Evolutionary conservation across 192 early-diverging fungal genomes (phyloP).

Genomic region (Coemansia sp.): DNA sequence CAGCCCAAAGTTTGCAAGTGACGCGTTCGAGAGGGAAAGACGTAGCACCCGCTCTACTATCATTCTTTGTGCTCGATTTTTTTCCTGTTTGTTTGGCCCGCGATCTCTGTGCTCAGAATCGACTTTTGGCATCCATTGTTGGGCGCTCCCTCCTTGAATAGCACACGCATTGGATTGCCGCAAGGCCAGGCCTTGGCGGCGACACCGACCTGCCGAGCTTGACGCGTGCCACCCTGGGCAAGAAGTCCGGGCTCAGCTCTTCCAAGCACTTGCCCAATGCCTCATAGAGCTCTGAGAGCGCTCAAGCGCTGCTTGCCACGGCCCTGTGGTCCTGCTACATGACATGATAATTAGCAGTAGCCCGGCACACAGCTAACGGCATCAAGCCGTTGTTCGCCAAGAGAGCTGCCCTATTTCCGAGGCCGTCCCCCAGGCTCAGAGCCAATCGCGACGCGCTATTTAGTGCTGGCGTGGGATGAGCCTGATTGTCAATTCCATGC

Average conservation of each 20-base stretch:
- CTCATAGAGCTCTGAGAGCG: background rate
- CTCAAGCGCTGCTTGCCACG: background rate
- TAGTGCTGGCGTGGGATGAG: background rate
- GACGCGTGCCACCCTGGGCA: background rate
- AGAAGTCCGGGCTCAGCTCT: background rate
- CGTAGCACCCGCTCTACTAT: background rate
- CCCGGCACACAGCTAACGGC: background rate
- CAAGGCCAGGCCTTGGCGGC: background rate
- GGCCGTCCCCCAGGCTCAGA: background rate
- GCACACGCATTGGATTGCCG: background rate
- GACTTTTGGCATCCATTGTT: background rate
- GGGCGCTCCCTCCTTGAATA: background rate
- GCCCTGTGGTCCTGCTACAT: background rate
- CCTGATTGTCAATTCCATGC: background rate
- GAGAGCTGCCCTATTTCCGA: background rate
- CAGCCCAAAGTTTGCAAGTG: background rate
- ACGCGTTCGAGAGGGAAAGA: background rate
- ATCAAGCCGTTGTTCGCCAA: background rate
- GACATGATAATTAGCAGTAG: background rate
- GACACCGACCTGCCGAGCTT: no score
- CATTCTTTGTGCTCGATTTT: conserved; percentile 10
- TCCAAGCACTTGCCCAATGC: background rate
- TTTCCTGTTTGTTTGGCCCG: conserved; percentile 8
- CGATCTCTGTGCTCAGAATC: conserved; percentile 2
- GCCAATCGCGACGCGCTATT: conserved; percentile 4